Base-by-base conservation (phyloP, 2,329 filamentous ascomycete genomes). In the Hypoxylon rubiginosum region DNA sequence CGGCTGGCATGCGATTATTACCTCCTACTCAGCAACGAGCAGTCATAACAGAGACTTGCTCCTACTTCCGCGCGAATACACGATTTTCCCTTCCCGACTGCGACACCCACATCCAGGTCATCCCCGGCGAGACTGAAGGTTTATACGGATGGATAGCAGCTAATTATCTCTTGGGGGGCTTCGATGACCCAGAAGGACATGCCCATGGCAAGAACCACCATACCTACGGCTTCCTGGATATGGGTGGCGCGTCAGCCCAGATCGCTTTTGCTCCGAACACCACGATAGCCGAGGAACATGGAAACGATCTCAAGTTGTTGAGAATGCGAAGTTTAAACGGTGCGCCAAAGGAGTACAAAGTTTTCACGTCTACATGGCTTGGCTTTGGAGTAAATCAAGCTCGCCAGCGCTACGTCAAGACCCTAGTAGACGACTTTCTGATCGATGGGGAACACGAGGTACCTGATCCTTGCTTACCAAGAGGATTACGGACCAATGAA, bases 381-480 rank as follows among this genome's bases (percentile, higher is more conserved):
- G 95, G 95, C 0, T 99, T 97, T 76, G 96, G 96, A n/a, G 95
- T 97, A 30, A 96, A 97, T 70, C 91, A 97, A 81, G 96, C 97
- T 4, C 89, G 96, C 50, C 85, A 91, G 71, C 87, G 94, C 61
- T 99, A 97, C 74, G 83, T 98, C n/a, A 85, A 94, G 65, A 84
- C 87, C 3, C 80, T 99, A n/a, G 78, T 91, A 60, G 88, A 92
- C 34, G 85, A 89, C 1, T 91, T 90, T 68, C 82, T 82, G n/a
- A 84, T 85, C 9, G 81, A 83, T 4, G 83, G 84, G 4, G 82
- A 85, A 5, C 81, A 83, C 28, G 93, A 97, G 72, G 82, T 97
- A 0, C 93, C 93, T 0, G 97, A 99, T 77, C 96, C 97, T 1
- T 99, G 96, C 79, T 82, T 99, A 68, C 96, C 96, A 0, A 86